phyloP scores from a whole-genome alignment of 257 asterid genomes.

The Schizonepeta tenuifolia region DNA sequence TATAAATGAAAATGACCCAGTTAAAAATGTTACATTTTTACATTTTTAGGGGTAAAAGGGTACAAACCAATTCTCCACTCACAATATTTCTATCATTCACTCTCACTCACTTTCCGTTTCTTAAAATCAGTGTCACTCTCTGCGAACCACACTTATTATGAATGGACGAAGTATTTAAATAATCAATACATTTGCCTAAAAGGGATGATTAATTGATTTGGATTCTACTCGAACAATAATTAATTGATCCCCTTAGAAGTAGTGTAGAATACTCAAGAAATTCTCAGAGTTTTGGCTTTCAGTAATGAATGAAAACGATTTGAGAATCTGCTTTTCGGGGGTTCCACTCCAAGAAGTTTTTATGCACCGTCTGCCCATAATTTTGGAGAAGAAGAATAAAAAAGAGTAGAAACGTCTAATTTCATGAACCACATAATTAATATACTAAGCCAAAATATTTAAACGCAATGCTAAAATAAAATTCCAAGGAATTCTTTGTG shows the following conservation, averaged over 20 bases:
- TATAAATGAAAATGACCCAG: too few relatives aligned
- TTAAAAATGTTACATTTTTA: too few relatives aligned
- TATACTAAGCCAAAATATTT: neutral
- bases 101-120: too few relatives aligned
- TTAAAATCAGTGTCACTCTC: too few relatives aligned
- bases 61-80: too few relatives aligned
- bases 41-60: too few relatives aligned
- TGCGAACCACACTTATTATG: too few relatives aligned
- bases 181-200: too few relatives aligned
- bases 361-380: slow-evolving; percentile 13
- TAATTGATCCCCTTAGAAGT: neutral
- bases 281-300: slow-evolving; percentile 2
- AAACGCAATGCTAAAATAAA: neutral
- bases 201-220: neutral
- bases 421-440: neutral
- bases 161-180: too few relatives aligned
- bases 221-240: neutral
- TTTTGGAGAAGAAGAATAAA: slow-evolving; percentile 2
- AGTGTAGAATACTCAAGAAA: neutral
- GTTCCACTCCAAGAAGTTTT: neutral
- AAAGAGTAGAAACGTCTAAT: neutral
- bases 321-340: slow-evolving; percentile 5
- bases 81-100: too few relatives aligned
- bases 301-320: slow-evolving; percentile 13
- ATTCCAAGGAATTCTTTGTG: neutral